These are phyloP conservation scores for Chlorella sp. DNA, from an alignment of 139 green algal genomes.

Conservation along the genomic window DNA sequence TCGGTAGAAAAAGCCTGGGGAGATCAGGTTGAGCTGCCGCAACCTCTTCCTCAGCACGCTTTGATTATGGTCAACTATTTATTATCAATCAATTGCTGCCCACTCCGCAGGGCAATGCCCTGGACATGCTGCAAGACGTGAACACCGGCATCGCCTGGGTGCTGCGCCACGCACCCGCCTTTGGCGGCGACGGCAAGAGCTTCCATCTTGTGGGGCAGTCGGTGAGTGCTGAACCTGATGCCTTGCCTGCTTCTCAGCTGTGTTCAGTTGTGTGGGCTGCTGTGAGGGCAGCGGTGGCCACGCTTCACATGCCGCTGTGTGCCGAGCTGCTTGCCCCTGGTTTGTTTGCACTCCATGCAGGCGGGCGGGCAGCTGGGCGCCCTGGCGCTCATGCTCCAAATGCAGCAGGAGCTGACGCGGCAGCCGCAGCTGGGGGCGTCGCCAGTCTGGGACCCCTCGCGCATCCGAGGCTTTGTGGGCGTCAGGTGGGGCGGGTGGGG, in stretches of 20 bases:
- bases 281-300: no score
- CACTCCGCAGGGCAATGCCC: slow-evolving; percentile 71
- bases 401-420: slow-evolving; percentile 14
- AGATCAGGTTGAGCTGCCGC: no score
- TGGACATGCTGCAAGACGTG: slow-evolving; percentile 94
- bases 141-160: slow-evolving; percentile 93
- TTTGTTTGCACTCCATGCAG: no score
- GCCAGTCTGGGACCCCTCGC: slow-evolving; percentile 61
- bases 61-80: no score
- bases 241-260: no score
- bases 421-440: slow-evolving; percentile 28
- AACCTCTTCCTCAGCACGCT: no score
- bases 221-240: no score
- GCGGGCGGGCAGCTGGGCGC: slow-evolving; percentile 88
- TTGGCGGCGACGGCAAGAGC: slow-evolving; percentile 78
- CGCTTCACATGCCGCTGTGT: no score
- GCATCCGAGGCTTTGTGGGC: slow-evolving; percentile 52
- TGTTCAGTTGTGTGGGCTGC: no score
- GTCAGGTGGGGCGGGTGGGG: slow-evolving; percentile 71
- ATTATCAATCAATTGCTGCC: no score
- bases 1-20: no score
- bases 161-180: slow-evolving; percentile 64
- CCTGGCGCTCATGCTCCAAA: slow-evolving; percentile 71
- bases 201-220: slow-evolving; percentile 90
- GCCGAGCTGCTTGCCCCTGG: no score